These are phyloP conservation scores for Phytopythium vexans DNA, from an alignment of 352 stramenopile genomes.

Conservation along the genomic window DNA sequence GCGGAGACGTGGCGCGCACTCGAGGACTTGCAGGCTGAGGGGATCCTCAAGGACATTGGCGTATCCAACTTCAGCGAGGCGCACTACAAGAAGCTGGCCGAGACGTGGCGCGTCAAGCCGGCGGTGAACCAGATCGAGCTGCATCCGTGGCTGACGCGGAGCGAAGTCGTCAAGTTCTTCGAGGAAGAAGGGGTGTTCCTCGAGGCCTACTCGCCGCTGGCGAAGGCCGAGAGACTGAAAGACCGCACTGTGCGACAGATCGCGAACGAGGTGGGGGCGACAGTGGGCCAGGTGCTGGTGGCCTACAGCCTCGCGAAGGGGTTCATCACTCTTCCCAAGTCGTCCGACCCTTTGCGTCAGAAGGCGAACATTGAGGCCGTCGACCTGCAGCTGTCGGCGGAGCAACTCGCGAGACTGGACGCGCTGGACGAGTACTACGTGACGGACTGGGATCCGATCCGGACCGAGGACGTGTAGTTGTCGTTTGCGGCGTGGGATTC, in stretches of 20 bases:
- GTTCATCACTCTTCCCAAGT: constrained; percentile 23
- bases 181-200: constrained; percentile 27
- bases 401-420: not conserved
- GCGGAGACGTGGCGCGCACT: constrained; percentile 38
- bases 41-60: constrained; percentile 66
- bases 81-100: constrained; percentile 72
- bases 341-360: constrained; percentile 11
- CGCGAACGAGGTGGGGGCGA: constrained; percentile 21
- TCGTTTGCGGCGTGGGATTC: too few relatives aligned
- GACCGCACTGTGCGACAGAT: constrained; percentile 21
- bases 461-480: too few relatives aligned
- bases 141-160: constrained; percentile 49
- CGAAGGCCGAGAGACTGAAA: constrained; percentile 21
- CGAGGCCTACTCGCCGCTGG: constrained; percentile 41
- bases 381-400: not conserved
- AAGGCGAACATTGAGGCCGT: constrained; percentile 16
- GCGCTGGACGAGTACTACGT: not conserved
- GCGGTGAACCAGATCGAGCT: constrained; percentile 76
- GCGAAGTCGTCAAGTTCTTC: constrained; percentile 54
- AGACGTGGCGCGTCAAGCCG: constrained; percentile 32
- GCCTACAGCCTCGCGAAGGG: constrained; percentile 15
- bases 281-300: constrained; percentile 35
- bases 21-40: constrained; percentile 29
- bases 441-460: constrained; percentile 4
- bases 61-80: constrained; percentile 81